Base-by-base conservation (phyloP, 306 rosid species). In the Medicago arabica region DNA sequence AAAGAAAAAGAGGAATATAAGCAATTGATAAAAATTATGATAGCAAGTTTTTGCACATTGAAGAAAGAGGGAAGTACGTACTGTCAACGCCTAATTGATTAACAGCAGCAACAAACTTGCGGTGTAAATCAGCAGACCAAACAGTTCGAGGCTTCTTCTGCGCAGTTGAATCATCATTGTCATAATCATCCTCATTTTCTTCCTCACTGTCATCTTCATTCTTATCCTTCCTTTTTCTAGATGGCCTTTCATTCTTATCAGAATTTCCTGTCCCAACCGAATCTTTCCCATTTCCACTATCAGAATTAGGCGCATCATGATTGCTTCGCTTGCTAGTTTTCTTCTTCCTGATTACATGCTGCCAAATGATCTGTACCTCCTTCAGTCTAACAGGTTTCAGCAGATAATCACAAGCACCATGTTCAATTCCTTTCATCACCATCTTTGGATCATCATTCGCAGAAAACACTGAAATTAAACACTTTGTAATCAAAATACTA, bases 381-480 rank as follows among this genome's bases (percentile, higher is more conserved):
- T 96, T 92, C 63, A 89, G 81, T 72, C 97, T 90, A 65, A 96
- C 89, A 3, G 99, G 99, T 82, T 96, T 96, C 62, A 96, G 79
- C 75, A 96, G 83, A 86, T 96, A 96, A 85, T 92, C 93, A 54
- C 98, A 92, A 66, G 98, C 99, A 55, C 99, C 98, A 66, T 92
- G 99, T 25, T 86, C 65, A 60, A 92, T 85, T 78, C 99, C 99
- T 86, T 92, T 92, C 98, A 87, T 86, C 80, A 96, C 97, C 84
- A 90, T 92, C 83, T 89, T 87, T 6, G 80, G 78, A 73, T 96
- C 98, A 23, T 88, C 96, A 75, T 92, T 85, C 21, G 80, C 92
- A 28, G 99, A 96, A 86, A 92, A 84, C 98, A 96, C 99, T 96
- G 81, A 18, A 19, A 69, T 40, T 61, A 75, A 65, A 18, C 75